Evolutionary conservation across 352 stramenopile species (phyloP).

Genomic region (Phytophthora quininea): DNA sequence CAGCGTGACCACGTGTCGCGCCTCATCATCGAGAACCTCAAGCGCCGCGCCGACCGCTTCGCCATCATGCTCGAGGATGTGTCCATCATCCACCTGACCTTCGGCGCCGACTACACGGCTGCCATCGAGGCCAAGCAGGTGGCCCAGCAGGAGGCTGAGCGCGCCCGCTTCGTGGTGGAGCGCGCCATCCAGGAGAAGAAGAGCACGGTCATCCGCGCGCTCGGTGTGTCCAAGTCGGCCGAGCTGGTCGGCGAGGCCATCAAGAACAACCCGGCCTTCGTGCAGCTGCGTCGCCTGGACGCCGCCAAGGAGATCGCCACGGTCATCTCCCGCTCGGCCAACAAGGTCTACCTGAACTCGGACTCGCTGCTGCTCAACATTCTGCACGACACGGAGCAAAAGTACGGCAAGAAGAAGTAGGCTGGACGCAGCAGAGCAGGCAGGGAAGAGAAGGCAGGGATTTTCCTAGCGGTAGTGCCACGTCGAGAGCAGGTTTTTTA

Average conservation of each 20-base stretch:
- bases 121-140: slow-evolving; percentile 99
- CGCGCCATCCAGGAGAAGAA: slow-evolving; percentile 99
- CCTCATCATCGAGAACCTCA: slow-evolving; percentile 94
- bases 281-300: slow-evolving; percentile 99
- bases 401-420: slow-evolving; percentile 56
- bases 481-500: too few relatives aligned
- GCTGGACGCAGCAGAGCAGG: not conserved
- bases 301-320: slow-evolving; percentile 98
- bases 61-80: slow-evolving; percentile 97
- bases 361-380: slow-evolving; percentile 98
- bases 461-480: not conserved
- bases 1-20: slow-evolving; percentile 97
- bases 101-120: slow-evolving; percentile 98
- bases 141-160: slow-evolving; percentile 99
- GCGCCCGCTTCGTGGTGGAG: slow-evolving; percentile 98
- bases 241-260: slow-evolving; percentile 98
- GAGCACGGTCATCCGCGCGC: slow-evolving; percentile 96
- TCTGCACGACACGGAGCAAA: slow-evolving; percentile 70
- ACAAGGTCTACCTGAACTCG: slow-evolving; percentile 98
- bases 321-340: slow-evolving; percentile 94
- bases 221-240: slow-evolving; percentile 98
- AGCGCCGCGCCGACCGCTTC: slow-evolving; percentile 90
- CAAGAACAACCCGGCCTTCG: slow-evolving; percentile 99
- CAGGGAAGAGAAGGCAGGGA: not conserved
- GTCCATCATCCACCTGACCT: slow-evolving; percentile 99